phyloP scores from a whole-genome alignment of 2,329 filamentous ascomycete genomes.

The Dactylellina parvicollis region DNA sequence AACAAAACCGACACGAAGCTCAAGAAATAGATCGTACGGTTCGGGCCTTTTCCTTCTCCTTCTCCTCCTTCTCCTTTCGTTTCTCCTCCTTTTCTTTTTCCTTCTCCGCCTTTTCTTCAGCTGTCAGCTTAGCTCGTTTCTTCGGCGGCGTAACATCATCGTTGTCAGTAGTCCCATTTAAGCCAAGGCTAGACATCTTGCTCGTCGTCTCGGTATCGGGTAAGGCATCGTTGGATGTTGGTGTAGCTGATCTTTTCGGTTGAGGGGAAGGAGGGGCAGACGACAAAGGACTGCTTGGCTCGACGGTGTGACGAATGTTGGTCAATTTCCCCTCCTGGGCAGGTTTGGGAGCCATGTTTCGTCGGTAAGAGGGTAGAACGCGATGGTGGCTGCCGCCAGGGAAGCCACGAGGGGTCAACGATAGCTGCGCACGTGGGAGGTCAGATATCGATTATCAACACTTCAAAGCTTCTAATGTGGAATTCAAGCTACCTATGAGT shows the following conservation, averaged over 20 bases:
- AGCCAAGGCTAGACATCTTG: constrained; percentile 43
- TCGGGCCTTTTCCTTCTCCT: constrained; percentile 64
- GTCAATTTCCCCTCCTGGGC: background rate
- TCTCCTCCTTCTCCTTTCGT: constrained; percentile 63
- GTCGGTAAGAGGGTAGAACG: background rate
- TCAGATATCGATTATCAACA: background rate
- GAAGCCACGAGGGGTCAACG: constrained; percentile 3
- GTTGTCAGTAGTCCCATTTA: too few relatives aligned
- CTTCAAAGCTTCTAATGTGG: background rate
- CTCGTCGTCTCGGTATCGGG: constrained; percentile 38
- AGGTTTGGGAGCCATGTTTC: constrained; percentile 14
- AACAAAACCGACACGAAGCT: background rate
- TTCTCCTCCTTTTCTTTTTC: constrained; percentile 65
- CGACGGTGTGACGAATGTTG: constrained; percentile 13
- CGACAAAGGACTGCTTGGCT: constrained; percentile 38
- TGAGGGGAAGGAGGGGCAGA: constrained; percentile 38
- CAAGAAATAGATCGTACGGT: constrained; percentile 55
- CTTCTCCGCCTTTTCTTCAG: constrained; percentile 58
- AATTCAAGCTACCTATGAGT: constrained; percentile 14
- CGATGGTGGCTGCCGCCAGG: constrained; percentile 1
- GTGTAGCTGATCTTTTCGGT: constrained; percentile 8
- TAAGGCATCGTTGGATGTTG: constrained; percentile 9
- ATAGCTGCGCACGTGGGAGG: constrained; percentile 28
- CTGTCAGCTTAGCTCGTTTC: constrained; percentile 35
- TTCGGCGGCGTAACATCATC: constrained; percentile 26